phyloP scores from a whole-genome alignment of 2,329 filamentous ascomycete genomes.

The Zopfia rhizophila region DNA sequence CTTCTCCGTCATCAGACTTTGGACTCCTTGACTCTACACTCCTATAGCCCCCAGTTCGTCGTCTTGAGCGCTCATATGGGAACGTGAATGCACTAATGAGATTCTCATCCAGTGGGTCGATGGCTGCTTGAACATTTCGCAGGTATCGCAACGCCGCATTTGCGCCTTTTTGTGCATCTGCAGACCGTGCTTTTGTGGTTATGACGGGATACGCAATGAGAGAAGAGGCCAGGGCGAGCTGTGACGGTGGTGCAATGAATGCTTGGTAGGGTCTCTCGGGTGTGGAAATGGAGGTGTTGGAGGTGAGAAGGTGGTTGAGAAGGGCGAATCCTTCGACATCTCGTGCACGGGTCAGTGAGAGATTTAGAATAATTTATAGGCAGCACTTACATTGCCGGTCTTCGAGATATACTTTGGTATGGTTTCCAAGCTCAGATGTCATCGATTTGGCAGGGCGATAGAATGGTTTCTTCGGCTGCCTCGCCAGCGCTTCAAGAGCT shows the following conservation, averaged over 20 bases:
- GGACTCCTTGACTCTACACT: slow-evolving; percentile 32
- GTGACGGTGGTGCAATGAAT: slow-evolving; percentile 74
- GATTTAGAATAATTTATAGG: not conserved
- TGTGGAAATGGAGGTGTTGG: slow-evolving; percentile 44
- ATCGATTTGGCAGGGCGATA: slow-evolving; percentile 43
- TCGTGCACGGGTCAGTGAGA: slow-evolving; percentile 21
- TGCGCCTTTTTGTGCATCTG: slow-evolving; percentile 70
- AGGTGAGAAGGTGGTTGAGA: slow-evolving; percentile 44
- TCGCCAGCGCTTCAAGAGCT: slow-evolving; percentile 32
- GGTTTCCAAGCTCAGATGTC: slow-evolving; percentile 48
- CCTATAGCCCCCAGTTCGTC: slow-evolving; percentile 31
- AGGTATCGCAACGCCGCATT: slow-evolving; percentile 76
- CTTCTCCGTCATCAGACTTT: slow-evolving; percentile 46
- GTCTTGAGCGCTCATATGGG: slow-evolving; percentile 37
- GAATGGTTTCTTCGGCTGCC: slow-evolving; percentile 36
- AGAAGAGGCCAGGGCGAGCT: slow-evolving; percentile 81
- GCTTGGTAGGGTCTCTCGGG: slow-evolving; percentile 56
- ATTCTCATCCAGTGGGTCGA: slow-evolving; percentile 76
- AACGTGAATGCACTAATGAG: slow-evolving; percentile 80
- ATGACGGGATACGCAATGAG: slow-evolving; percentile 83
- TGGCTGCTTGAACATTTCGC: slow-evolving; percentile 70
- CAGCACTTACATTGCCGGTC: slow-evolving; percentile 41
- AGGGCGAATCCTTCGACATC: slow-evolving; percentile 47
- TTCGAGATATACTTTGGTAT: slow-evolving; percentile 50
- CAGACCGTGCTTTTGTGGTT: slow-evolving; percentile 75